Evolutionary conservation across 208 protist species (phyloP), one percentile per base, ranked within the genome.

Genomic region (Trypanosoma boissoni): DNA sequence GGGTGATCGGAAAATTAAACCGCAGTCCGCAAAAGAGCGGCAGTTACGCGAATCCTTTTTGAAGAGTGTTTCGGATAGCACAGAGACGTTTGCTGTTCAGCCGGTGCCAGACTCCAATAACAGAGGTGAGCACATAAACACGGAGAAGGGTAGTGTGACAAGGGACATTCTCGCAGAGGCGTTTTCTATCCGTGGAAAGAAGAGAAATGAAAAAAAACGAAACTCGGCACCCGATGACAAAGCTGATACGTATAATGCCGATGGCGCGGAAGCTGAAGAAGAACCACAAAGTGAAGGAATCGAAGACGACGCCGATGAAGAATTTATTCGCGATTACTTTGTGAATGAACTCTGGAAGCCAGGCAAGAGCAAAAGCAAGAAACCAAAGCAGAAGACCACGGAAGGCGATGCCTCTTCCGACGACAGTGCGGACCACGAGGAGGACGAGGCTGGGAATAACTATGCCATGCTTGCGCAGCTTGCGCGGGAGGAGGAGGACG

Each of bases 401-500:
- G 43, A 45, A 39, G 62, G 36, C 12, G 45, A 64, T 5, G 65
- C 45, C 31, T 45, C 44, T 39, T 52, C 37, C 7, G 68, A 69
- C 50, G 45, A 73, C 0, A 34, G 64, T 37, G 21, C 23, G 0
- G 16, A 18, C 6, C 72, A 77, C 23, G 71, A 64, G 37, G 70
- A 58, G 20, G 56, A 63, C 39, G 61, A 69, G 21, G 54, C 58
- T 10, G 57, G 63, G 39, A 68, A 46, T 23, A 78, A 78, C 56
- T 82, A 86, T 56, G 57, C 57, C 7, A 56, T 64, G 16, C 67
- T 88, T 21, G 82, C 78, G 9, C 56, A 85, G 20, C 69, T 94
- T 21, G 86, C 85, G 18, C 75, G 82, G 16, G 87, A 75, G 26
- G 91, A 94, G 44, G 85, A 82, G 37, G 86, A 92, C 51, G 83